Percentiles rank a stretch among this genome's conserved stretches.
These are phyloP conservation scores for Saturnispora halmiae DNA, from an alignment of 805 yeast species.

Conservation along the genomic window DNA sequence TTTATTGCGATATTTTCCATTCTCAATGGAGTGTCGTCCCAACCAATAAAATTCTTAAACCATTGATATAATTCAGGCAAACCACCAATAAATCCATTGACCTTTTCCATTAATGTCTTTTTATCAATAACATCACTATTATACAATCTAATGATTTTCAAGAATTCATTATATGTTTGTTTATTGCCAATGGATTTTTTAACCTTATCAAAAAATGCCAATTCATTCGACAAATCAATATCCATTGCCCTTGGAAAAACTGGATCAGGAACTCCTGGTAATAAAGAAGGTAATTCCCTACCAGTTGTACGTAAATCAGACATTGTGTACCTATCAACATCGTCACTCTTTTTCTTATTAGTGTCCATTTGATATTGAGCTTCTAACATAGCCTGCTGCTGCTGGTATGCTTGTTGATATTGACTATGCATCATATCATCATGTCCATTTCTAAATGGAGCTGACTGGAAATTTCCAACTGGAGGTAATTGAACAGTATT, in stretches of 20 bases:
- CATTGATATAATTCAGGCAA: slow-evolving; percentile 73
- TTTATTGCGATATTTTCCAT: slow-evolving; percentile 84
- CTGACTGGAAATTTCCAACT: slow-evolving; percentile 77
- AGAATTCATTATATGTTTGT: slow-evolving; percentile 84
- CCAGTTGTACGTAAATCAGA: slow-evolving; percentile 33
- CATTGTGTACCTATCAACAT: slow-evolving; percentile 30
- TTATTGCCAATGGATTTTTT: slow-evolving; percentile 83
- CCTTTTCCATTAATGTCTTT: slow-evolving; percentile 70
- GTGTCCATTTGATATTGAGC: slow-evolving; percentile 4
- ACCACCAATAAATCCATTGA: slow-evolving; percentile 76
- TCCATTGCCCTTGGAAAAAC: slow-evolving; percentile 47
- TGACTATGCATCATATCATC: slow-evolving; percentile 11
- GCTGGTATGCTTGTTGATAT: slow-evolving; percentile 11
- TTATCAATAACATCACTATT: slow-evolving; percentile 88
- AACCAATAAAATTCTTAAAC: slow-evolving; percentile 91
- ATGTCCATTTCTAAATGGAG: slow-evolving; percentile 16
- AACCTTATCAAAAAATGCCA: slow-evolving; percentile 84
- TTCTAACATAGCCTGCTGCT: slow-evolving; percentile 7
- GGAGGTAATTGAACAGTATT: slow-evolving; percentile 63
- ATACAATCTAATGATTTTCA: slow-evolving; percentile 77
- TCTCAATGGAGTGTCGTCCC: slow-evolving; percentile 70
- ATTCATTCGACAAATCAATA: slow-evolving; percentile 70
- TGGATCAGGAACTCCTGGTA: slow-evolving; percentile 84
- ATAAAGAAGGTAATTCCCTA: slow-evolving; percentile 50
- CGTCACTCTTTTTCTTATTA: slow-evolving; percentile 24